Base-by-base conservation (phyloP, 176 grass and related monocot species). In the Guadua angustifolia region DNA sequence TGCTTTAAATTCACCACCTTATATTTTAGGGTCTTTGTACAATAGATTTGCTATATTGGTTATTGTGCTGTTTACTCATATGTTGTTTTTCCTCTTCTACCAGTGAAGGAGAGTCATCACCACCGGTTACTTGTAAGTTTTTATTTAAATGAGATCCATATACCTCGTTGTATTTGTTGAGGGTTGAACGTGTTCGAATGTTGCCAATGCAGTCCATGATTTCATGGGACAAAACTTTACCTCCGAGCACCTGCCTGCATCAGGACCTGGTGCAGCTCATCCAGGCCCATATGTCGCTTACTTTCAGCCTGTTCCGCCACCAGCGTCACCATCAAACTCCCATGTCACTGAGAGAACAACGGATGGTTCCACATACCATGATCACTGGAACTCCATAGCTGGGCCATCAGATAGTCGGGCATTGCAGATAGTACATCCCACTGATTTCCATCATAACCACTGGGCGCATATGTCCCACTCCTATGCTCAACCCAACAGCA, bases 191-290 rank as follows among this genome's bases (percentile, higher is more conserved):
- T 80, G 16, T 74, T 59, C 1, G 0, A 52, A 80, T 85, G 25
- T 74, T 88, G 10, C 43, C 46, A 53, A 70, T 90, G 85, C 88
- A 93, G 91, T 88, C 72, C 78, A 77, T 63, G 91, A 92, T 85
- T 71, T 85, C 43, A 81, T 78, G 49, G 81, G 82, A 44, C 85
- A 87, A 72, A 65, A 70, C 26, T 50, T 82, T 36, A 63, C n/a
- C 38, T 29, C 82, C 1, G 85, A 93, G 71, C 63, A 70, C 14
- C 33, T 75, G 15, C 26, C 63, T 71, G 44, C 55, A 53, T 46
- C 83, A 29, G 36, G 57, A 79, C 75, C 81, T 67, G 49, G 25
- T 38, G 55, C 64, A 60, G 29, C 55, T 79, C 82, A 83, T 86
- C 88, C 74, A 67, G 67, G 52, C 65, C 82, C 92, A 44, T 88